phyloP scores from a whole-genome alignment of 2,329 filamentous ascomycete species.

The Westerdykella ornata region DNA sequence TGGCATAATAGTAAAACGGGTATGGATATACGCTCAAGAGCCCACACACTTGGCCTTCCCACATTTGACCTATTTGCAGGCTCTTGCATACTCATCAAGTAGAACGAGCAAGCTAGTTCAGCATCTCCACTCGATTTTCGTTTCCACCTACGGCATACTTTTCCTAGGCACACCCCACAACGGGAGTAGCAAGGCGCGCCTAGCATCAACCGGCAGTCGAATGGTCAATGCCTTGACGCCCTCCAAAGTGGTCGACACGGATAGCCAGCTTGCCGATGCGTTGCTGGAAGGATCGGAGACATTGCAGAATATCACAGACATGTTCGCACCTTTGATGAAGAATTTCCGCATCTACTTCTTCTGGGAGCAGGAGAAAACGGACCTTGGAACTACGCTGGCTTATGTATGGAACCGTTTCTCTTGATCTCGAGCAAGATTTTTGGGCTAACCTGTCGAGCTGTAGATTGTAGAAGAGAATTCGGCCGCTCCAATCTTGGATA shows the following conservation, averaged over 20 bases:
- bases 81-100: conserved; percentile 31
- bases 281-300: conserved; percentile 44
- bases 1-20: conserved; percentile 38
- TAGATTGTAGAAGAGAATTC: conserved; percentile 25
- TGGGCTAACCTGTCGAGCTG: conserved; percentile 1
- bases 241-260: conserved; percentile 16
- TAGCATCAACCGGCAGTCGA: conserved; percentile 15
- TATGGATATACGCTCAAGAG: conserved; percentile 11
- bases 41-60: neutral
- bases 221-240: conserved; percentile 27
- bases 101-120: conserved; percentile 16
- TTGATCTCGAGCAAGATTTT: neutral
- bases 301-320: conserved; percentile 36
- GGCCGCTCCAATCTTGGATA: conserved; percentile 23
- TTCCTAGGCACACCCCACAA: conserved; percentile 38
- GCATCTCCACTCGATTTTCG: conserved; percentile 35
- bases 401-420: conserved; percentile 13
- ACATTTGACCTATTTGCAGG: conserved; percentile 17
- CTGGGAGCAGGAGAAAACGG: conserved; percentile 37
- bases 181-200: conserved; percentile 30
- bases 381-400: conserved; percentile 29
- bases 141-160: conserved; percentile 33
- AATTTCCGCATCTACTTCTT: conserved; percentile 37
- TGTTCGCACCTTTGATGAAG: conserved; percentile 35
- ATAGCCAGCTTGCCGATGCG: conserved; percentile 48